Percentiles rank a stretch among this genome's conserved stretches.
phyloP scores from a whole-genome alignment of 2,329 filamentous ascomycete species.

The Cladosporium oxysporum region DNA sequence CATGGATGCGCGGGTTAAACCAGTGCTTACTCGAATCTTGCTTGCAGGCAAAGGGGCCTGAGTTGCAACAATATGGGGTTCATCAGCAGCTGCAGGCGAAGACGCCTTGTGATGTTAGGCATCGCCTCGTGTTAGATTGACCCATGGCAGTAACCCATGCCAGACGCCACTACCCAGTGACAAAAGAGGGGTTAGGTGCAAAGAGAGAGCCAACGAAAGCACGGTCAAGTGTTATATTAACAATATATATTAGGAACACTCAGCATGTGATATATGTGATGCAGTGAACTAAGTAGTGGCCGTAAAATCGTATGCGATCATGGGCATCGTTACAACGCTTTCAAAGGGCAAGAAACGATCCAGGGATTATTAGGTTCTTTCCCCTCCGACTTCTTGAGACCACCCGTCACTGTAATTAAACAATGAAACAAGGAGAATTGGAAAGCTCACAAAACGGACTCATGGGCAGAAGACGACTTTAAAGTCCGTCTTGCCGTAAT shows the following conservation, averaged over 20 bases:
- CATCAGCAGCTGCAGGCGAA: too few relatives aligned
- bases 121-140: not conserved
- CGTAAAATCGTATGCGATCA: not conserved
- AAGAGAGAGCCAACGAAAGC: not conserved
- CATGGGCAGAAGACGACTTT: constrained; percentile 33
- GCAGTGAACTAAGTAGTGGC: not conserved
- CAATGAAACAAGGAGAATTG: not conserved
- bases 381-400: not conserved
- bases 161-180: too few relatives aligned
- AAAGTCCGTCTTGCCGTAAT: constrained; percentile 33
- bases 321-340: not conserved
- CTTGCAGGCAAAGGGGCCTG: not conserved
- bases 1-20: not conserved
- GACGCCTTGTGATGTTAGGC: too few relatives aligned
- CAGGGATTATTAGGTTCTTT: not conserved
- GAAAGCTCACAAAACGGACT: not conserved
- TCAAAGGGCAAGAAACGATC: not conserved
- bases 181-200: not conserved
- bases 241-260: too few relatives aligned
- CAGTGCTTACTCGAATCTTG: not conserved
- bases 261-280: not conserved
- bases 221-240: not conserved
- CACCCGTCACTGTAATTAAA: not conserved
- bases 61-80: too few relatives aligned
- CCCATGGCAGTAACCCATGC: not conserved